These are phyloP conservation scores for Salix caprea DNA, from an alignment of 345 rosid species.

Conservation along the genomic window DNA sequence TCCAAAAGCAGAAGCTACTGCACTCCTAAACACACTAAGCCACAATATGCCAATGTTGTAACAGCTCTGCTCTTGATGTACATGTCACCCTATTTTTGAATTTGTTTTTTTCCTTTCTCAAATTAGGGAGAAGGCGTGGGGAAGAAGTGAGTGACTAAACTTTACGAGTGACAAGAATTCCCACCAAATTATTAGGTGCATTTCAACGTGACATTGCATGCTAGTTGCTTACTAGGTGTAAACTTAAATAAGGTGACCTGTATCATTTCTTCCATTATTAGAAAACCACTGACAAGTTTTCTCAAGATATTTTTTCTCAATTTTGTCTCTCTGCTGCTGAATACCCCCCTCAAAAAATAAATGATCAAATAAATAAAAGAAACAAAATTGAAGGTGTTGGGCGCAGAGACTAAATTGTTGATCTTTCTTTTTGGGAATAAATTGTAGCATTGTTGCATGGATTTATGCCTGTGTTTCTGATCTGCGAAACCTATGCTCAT, in stretches of 20 bases:
- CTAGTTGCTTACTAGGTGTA: not conserved
- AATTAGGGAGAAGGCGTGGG: not conserved
- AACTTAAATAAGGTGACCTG: not conserved
- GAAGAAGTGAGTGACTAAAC: not conserved
- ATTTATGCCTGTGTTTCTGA: not conserved
- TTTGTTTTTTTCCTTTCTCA: not conserved
- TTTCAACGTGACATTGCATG: not conserved
- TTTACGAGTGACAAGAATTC: not conserved
- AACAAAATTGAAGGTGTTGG: no score
- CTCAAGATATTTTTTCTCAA: no score
- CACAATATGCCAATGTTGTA: no score
- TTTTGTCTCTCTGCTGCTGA: no score
- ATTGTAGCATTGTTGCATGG: not conserved
- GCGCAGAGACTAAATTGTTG: no score
- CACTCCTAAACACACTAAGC: no score
- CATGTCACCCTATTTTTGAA: not conserved
- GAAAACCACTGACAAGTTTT: not conserved
- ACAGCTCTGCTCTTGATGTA: no score
- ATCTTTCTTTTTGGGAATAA: not conserved
- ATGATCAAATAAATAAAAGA: no score
- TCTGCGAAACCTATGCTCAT: not conserved
- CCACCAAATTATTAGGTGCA: not conserved
- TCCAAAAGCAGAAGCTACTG: no score
- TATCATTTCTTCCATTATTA: not conserved
- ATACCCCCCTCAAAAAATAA: no score